Conservation (phyloP, 768 basidiomycete species). For the Collybia nuda region DNA sequence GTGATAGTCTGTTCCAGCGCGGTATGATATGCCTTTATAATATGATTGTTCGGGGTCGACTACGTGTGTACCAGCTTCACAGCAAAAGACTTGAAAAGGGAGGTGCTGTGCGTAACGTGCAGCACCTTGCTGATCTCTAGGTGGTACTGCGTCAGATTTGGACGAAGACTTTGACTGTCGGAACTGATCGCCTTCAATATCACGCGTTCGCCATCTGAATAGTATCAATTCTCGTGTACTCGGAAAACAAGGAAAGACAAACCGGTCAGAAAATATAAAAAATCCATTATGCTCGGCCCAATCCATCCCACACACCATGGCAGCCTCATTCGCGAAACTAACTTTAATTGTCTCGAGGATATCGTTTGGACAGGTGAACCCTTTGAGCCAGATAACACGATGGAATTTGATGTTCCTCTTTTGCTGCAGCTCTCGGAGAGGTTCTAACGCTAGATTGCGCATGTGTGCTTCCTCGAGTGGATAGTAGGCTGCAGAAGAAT, state of each 20-base stretch:
- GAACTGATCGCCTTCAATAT: slow-evolving; percentile 98
- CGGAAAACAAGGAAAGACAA: slow-evolving; percentile 20
- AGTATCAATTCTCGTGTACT: not conserved
- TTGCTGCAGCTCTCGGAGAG: slow-evolving; percentile 76
- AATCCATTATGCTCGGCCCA: slow-evolving; percentile 98
- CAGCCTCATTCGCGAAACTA: slow-evolving; percentile 86
- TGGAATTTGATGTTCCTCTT: slow-evolving; percentile 82
- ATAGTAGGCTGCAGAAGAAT: slow-evolving; percentile 89
- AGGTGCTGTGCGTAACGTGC: slow-evolving; percentile 87
- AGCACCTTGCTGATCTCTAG: slow-evolving; percentile 81
- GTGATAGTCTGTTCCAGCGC: slow-evolving; percentile 77
- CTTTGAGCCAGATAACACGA: slow-evolving; percentile 96
- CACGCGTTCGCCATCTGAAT: slow-evolving; percentile 90
- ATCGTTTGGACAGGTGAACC: slow-evolving; percentile 98
- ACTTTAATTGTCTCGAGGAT: slow-evolving; percentile 95
- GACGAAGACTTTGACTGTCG: slow-evolving; percentile 94
- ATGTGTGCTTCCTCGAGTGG: slow-evolving; percentile 94
- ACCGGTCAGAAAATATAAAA: slow-evolving; percentile 98
- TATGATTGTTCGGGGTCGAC: slow-evolving; percentile 96
- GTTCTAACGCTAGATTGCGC: slow-evolving; percentile 90
- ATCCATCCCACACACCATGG: slow-evolving; percentile 99
- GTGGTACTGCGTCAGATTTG: slow-evolving; percentile 87
- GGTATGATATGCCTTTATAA: slow-evolving; percentile 86
- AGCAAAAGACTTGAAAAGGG: slow-evolving; percentile 98
- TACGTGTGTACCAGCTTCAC: slow-evolving; percentile 96